Base-by-base conservation (phyloP, 495 filamentous ascomycete species). In the Aspergillus diversus region DNA sequence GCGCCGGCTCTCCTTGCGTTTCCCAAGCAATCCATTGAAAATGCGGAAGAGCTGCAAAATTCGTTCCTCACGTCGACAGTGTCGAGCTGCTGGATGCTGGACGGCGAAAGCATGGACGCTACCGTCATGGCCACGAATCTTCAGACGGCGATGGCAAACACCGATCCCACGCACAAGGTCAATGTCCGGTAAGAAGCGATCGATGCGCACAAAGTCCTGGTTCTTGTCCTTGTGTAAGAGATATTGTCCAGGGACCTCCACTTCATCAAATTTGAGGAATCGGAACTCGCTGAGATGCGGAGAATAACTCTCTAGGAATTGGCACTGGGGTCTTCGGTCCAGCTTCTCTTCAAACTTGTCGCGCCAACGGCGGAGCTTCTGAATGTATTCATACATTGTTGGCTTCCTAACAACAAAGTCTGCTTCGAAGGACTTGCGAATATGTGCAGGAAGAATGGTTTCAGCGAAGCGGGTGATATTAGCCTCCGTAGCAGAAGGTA, bases 331-430 rank as follows among this genome's bases (percentile, higher is more conserved):
- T 39, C 96, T 86, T n/a, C 92, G 89, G 73, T 99, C 96, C 53
- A 99, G 87, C 77, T 94, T 96, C 77, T 97, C 94, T 70, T 98
- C 96, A 71, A 99, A 97, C 72, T 95, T 93, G 77, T 97, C 93
- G 39, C 96, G 88, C 96, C 96, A 99, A 67, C 89, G 91, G 17
- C 96, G 90, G 43, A 97, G 83, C 72, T 97, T 97, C 67, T 97
- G 92, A 60, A 99, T 97, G 79, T 99, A 99, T 70, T 97, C 92
- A 69, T 89, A 88, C 90, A 97, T 95, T 13, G 92, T 97, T 13
- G 95, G 95, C 77, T 96, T 97, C 66, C 90, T 91, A 33, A 83
- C 77, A 17, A 98, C 93, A 73, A 99, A 98, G 76, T 99, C 96
- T 7, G 87, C 90, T 73, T 99, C 96, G 72, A 99, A 99, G 3